These are phyloP conservation scores for Acacia pycnantha DNA, from an alignment of 331 rosid species.

Conservation along the genomic window DNA sequence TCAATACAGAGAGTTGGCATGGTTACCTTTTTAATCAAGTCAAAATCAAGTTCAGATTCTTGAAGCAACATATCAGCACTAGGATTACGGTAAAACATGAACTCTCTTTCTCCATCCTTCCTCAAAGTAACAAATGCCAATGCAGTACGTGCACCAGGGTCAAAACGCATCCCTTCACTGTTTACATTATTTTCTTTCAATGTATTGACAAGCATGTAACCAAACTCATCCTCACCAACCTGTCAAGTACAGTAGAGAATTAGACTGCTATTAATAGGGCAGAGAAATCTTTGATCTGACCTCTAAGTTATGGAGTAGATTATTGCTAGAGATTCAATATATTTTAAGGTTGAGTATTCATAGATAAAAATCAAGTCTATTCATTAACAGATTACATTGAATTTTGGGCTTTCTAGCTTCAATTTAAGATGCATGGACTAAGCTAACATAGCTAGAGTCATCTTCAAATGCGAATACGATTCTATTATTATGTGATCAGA, in stretches of 20 bases:
- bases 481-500: neutral
- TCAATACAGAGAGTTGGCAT: neutral
- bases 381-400: neutral
- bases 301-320: conserved; percentile 10
- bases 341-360: neutral
- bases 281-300: conserved; percentile 14
- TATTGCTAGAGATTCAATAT: neutral
- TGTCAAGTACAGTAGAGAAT: conserved; percentile 37
- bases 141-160: conserved; percentile 94
- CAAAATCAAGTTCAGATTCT: conserved; percentile 76
- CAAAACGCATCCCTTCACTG: conserved; percentile 84
- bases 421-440: neutral
- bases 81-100: conserved; percentile 99
- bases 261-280: neutral
- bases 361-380: neutral
- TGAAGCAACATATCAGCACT: conserved; percentile 95
- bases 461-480: neutral
- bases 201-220: conserved; percentile 92
- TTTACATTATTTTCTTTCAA: conserved; percentile 85
- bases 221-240: conserved; percentile 99
- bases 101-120: conserved; percentile 91
- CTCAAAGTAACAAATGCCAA: conserved; percentile 92
- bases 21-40: conserved; percentile 72
- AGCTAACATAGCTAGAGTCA: neutral
- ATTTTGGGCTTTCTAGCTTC: neutral